Base-by-base conservation (phyloP, 768 basidiomycete genomes). In the Termitomyces sp. region DNA sequence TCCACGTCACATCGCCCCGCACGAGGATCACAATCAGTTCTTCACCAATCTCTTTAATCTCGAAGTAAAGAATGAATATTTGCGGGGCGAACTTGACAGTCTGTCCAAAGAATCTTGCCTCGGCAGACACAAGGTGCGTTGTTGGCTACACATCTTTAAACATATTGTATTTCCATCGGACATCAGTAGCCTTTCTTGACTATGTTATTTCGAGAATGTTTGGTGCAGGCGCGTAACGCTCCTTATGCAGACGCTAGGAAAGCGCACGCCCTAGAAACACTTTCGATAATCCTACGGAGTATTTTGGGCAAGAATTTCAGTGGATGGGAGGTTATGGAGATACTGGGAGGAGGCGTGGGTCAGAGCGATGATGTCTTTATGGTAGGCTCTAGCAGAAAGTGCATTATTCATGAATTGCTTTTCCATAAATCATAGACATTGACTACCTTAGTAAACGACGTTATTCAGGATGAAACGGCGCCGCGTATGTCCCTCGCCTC, bases 321-420 rank as follows among this genome's bases (percentile, higher is more conserved):
- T 3, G 87, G 88, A 30, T 88, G 83, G 84, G 87, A 89, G 63
- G 76, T 83, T 7, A 89, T 89, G 86, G 81, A 87, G 40, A 66
- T 86, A 23, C 77, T 88, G 43, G 84, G 84, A 2, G 83, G 84
- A 14, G 80, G 79, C 42, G 82, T 85, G 5, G 72, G 68, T 11
- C 72, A 79, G 52, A 85, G 84, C 52, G 86, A 88, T 64, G 60
- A 57, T 17, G 72, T 82, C 11, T 88, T 89, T 67, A 80, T 76
- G 70, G 85, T 75, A 42, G 23, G 64, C 60, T 27, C 40, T 34
- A 6, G 9, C 2, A 27, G 39, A 6, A 7, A 1, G 40, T 12
- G 14, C 17, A 23, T 35, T 23, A n/a, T 45, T 16, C 25, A 5
- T 35, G 32, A 6, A 52, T 34, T 23, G 25, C 44, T 12, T 47